These are phyloP conservation scores for Hericium coralloides DNA, from an alignment of 768 basidiomycete genomes.

Conservation along the genomic window DNA sequence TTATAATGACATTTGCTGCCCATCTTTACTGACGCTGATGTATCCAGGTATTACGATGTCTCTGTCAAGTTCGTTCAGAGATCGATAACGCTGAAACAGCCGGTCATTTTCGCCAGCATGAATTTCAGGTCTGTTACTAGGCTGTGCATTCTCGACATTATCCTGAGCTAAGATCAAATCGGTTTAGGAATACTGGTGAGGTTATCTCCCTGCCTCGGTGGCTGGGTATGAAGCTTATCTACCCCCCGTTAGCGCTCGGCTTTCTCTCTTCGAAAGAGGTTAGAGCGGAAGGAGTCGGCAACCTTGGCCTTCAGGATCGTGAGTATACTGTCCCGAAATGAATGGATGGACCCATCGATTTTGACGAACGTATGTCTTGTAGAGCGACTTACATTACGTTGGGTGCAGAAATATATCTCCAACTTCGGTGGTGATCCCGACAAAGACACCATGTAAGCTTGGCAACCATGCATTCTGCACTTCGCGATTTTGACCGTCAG, in stretches of 20 bases:
- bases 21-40: background rate
- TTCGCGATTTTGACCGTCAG: slow-evolving; percentile 30
- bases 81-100: slow-evolving; percentile 16
- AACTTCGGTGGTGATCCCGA: slow-evolving; percentile 35
- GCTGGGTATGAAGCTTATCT: too few species aligned
- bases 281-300: slow-evolving; percentile 29
- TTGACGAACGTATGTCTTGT: too few species aligned
- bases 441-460: slow-evolving; percentile 36
- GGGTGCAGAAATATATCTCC: slow-evolving; percentile 33
- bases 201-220: too few species aligned
- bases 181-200: too few species aligned
- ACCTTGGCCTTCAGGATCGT: slow-evolving; percentile 46
- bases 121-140: slow-evolving; percentile 17
- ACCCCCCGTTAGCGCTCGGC: slow-evolving; percentile 22
- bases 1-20: background rate
- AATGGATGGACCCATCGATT: slow-evolving; percentile 3
- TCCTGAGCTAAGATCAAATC: too few species aligned
- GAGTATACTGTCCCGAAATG: slow-evolving; percentile 2
- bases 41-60: slow-evolving; percentile 16
- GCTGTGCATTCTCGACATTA: background rate
- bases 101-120: slow-evolving; percentile 19
- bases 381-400: slow-evolving; percentile 35
- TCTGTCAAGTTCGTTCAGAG: slow-evolving; percentile 15
- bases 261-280: slow-evolving; percentile 34
- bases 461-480: background rate